A percentile compares a stretch with the other conserved stretches of the same genome.
These are phyloP conservation scores for Pythium folliculosum DNA, from an alignment of 352 stramenopile genomes.

Conservation along the genomic window DNA sequence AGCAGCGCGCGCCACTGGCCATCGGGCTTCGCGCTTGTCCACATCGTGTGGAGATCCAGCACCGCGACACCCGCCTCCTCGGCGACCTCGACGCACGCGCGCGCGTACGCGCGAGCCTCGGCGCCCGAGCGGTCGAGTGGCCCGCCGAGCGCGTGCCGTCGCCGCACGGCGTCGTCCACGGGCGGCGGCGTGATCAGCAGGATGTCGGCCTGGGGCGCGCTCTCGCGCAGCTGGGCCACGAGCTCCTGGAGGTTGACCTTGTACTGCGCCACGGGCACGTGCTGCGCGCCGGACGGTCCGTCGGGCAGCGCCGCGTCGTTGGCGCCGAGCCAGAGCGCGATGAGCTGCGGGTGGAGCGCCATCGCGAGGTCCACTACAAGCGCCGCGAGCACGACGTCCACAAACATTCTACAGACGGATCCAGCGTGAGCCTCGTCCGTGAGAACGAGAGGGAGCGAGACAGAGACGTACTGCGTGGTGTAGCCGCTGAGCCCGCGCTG, in stretches of 20 bases:
- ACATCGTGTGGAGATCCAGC: slow-evolving; percentile 8
- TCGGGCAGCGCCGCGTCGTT: slow-evolving; percentile 57
- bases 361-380: not conserved
- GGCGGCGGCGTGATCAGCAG: slow-evolving; percentile 13
- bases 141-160: not conserved
- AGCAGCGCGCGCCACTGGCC: not conserved
- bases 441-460: too few relatives aligned
- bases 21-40: not conserved
- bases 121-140: slow-evolving; percentile 1
- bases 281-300: slow-evolving; percentile 37
- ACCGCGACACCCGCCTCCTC: not conserved
- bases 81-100: not conserved
- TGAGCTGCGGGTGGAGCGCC: not conserved
- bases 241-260: slow-evolving; percentile 30
- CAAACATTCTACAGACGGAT: not conserved
- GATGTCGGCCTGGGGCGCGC: not conserved
- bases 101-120: not conserved
- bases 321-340: slow-evolving; percentile 46
- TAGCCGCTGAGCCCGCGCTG: slow-evolving; percentile 17
- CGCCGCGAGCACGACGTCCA: too few relatives aligned
- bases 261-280: slow-evolving; percentile 55
- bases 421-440: too few relatives aligned
- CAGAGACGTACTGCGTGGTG: slow-evolving; percentile 16
- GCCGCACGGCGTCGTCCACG: slow-evolving; percentile 14
- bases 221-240: slow-evolving; percentile 8